Percentiles rank a stretch among this genome's conserved stretches.
These are phyloP conservation scores for Trametes cinnabarina DNA, from an alignment of 768 basidiomycete genomes.

Conservation along the genomic window DNA sequence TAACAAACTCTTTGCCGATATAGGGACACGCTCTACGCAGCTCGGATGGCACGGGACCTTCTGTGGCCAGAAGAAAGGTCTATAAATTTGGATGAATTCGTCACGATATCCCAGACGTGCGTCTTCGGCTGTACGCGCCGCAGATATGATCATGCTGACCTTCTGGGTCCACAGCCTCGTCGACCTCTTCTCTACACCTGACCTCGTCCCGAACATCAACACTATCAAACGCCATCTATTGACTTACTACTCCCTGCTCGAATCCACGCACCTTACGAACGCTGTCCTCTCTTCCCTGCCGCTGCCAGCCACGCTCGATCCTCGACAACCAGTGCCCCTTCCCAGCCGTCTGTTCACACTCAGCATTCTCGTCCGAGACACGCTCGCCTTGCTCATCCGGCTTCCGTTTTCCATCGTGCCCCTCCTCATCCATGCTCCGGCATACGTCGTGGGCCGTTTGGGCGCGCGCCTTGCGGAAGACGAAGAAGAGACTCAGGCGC, in stretches of 20 bases:
- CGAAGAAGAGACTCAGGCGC: conserved; percentile 93
- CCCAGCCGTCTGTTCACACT: conserved; percentile 85
- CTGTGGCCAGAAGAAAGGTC: conserved; percentile 84
- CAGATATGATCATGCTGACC: conserved; percentile 4
- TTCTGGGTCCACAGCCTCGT: conserved; percentile 57
- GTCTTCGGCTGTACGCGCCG: conserved; percentile 30
- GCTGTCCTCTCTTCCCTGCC: conserved; percentile 81
- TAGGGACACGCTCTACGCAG: conserved; percentile 89
- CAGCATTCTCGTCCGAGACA: conserved; percentile 73
- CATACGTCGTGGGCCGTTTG: conserved; percentile 76
- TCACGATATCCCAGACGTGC: conserved; percentile 87
- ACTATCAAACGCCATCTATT: conserved; percentile 68
- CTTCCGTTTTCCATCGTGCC: conserved; percentile 91
- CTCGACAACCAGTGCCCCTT: conserved; percentile 63
- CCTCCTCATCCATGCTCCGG: conserved; percentile 77
- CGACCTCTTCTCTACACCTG: conserved; percentile 77
- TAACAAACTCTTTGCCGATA: neutral
- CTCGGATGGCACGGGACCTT: conserved; percentile 89
- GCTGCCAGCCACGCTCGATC: conserved; percentile 81
- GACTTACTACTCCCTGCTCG: conserved; percentile 84
- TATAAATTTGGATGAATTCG: conserved; percentile 79
- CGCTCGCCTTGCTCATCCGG: conserved; percentile 63
- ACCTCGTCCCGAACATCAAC: conserved; percentile 57
- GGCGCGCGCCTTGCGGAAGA: conserved; percentile 75
- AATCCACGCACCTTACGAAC: conserved; percentile 81